phyloP scores from a whole-genome alignment of 225 moss, liverwort and hornwort species.

The Anthoceros angustus region DNA sequence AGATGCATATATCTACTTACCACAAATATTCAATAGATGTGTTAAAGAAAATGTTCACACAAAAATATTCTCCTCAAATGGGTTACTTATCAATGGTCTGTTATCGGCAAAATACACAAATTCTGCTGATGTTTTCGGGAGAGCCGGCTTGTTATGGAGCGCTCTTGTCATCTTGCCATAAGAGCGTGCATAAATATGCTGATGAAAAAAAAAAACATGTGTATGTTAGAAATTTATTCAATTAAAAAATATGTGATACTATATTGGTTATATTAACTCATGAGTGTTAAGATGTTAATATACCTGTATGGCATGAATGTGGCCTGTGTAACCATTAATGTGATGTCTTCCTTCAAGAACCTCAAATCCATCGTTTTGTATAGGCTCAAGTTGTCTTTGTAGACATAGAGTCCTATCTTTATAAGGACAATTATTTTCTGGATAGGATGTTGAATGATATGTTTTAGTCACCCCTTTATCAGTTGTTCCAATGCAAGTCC shows the following conservation, averaged over 20 bases:
- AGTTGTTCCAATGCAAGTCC: neutral
- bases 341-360: constrained; percentile 1
- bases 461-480: neutral
- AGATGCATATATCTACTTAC: neutral
- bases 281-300: too few species aligned
- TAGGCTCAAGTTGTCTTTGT: neutral
- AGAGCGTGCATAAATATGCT: neutral
- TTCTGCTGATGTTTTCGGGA: neutral
- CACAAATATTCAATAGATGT: neutral
- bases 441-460: neutral
- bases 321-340: constrained; percentile 1
- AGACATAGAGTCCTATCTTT: neutral
- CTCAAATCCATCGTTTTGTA: constrained; percentile 1
- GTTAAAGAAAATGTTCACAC: neutral
- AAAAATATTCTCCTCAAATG: neutral
- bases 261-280: neutral
- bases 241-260: too few species aligned
- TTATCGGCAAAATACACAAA: constrained; percentile 2
- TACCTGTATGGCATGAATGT: neutral
- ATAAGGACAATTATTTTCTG: constrained; percentile 1
- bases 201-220: neutral
- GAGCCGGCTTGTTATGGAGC: neutral
- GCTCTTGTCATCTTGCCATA: constrained; percentile 2
- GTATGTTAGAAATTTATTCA: too few species aligned
- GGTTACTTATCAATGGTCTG: neutral